These are phyloP conservation scores for Trichosporon coremiiforme DNA, from an alignment of 1,284 basidiomycete species.

Conservation along the genomic window DNA sequence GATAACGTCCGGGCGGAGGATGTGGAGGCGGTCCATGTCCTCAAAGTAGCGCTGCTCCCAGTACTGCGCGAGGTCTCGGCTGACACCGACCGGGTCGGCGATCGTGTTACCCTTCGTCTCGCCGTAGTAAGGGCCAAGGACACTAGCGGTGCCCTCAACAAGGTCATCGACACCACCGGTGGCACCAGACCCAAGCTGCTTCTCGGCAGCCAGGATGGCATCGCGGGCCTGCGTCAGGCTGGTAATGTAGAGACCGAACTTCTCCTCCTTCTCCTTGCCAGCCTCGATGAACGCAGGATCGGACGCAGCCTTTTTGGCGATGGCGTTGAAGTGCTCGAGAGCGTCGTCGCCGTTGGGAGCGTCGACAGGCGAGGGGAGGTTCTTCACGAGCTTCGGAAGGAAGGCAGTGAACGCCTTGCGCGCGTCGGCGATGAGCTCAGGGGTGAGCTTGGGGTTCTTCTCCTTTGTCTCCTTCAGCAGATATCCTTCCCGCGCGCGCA, in stretches of 20 bases:
- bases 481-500: conserved; percentile 81
- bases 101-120: conserved; percentile 78
- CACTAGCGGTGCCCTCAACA: conserved; percentile 72
- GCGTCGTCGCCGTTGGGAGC: conserved; percentile 61
- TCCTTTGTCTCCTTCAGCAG: conserved; percentile 61
- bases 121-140: conserved; percentile 74
- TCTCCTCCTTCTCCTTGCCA: conserved; percentile 76
- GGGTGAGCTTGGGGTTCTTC: conserved; percentile 47
- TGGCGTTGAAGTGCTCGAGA: conserved; percentile 60
- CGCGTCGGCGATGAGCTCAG: conserved; percentile 41
- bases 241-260: conserved; percentile 82
- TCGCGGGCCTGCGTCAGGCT: conserved; percentile 64
- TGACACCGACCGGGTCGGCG: conserved; percentile 78
- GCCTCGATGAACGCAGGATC: conserved; percentile 66
- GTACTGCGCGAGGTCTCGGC: conserved; percentile 77
- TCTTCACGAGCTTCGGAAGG: conserved; percentile 64
- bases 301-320: conserved; percentile 57
- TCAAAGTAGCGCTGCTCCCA: conserved; percentile 92
- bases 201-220: conserved; percentile 46
- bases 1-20: conserved; percentile 84
- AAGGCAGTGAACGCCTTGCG: conserved; percentile 59
- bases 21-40: conserved; percentile 86
- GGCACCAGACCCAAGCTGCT: conserved; percentile 54
- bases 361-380: conserved; percentile 64
- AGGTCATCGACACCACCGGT: conserved; percentile 62